Base-by-base conservation (phyloP, 305 asterid species). In the Plantago coronopus region DNA sequence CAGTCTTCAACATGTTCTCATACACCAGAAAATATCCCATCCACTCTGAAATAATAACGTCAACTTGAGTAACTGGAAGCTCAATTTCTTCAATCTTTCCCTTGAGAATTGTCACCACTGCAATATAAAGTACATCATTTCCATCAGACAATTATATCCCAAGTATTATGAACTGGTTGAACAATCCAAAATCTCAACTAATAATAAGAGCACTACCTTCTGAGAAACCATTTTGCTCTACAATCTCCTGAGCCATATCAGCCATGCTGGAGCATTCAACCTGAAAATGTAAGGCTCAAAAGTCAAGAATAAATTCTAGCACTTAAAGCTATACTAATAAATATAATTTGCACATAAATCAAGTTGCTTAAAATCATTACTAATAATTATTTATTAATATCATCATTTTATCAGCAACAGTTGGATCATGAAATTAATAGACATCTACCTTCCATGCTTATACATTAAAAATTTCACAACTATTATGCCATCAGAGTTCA, bases 231-330 rank as follows among this genome's bases (percentile, higher is more conserved):
- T 91, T 88, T 61, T 34, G 66, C 73, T 84, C 76, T 58, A 91
- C 87, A 59, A 91, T 91, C 78, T 88, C 93, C 67, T 76, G 64
- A 29, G 98, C 98, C 82, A 70, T 89, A 64, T 82, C 79, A 34
- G 99, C 99, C 97, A 93, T 93, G 75, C 88, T 79, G 55, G 99
- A 93, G 84, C 99, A 93, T 77, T 93, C 97, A 2, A 93, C 87
- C 99, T 93, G 85, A 70, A 68, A 73, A 42, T n/a, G n/a, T n/a
- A n/a, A n/a, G n/a, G n/a, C n/a, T n/a, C 40, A 34, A 34, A 2
- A 12, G 2, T 34, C 40, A 34, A 7, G 0, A 6, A 34, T 34
- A 11, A 6, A 34, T 34, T 34, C 40, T 34, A 34, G 12, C 40
- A 34, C 40, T 12, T 34, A 34, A 34, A 27, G 7, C 34, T 27